A percentile compares a stretch with the other conserved stretches of the same genome.
These are phyloP conservation scores for Starmerella vitae DNA, from an alignment of 805 yeast species.

Conservation along the genomic window DNA sequence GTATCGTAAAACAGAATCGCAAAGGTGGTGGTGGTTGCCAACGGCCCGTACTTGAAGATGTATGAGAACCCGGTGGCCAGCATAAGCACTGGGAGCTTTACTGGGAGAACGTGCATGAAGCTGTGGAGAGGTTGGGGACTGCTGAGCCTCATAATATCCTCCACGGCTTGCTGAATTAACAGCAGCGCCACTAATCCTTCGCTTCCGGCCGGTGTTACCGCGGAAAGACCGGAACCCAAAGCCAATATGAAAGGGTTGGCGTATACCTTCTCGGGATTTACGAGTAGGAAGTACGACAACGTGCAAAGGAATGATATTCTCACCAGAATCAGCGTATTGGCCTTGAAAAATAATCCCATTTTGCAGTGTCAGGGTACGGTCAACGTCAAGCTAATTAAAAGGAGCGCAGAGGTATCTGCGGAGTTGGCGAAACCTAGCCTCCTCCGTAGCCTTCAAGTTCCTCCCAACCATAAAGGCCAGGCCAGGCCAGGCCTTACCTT, in stretches of 20 bases:
- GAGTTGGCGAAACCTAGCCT: too few relatives aligned
- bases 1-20: slow-evolving; percentile 25
- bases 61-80: slow-evolving; percentile 19
- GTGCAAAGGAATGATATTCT: slow-evolving; percentile 21
- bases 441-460: too few relatives aligned
- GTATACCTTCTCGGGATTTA: slow-evolving; percentile 22
- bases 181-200: slow-evolving; percentile 24
- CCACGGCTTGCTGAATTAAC: slow-evolving; percentile 18
- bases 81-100: slow-evolving; percentile 23
- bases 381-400: too few relatives aligned
- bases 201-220: slow-evolving; percentile 19
- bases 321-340: slow-evolving; percentile 9
- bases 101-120: slow-evolving; percentile 23
- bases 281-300: slow-evolving; percentile 23
- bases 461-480: too few relatives aligned
- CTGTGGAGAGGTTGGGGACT: slow-evolving; percentile 17
- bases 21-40: slow-evolving; percentile 25
- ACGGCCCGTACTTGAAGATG: slow-evolving; percentile 14
- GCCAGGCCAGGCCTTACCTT: too few relatives aligned
- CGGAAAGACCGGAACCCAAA: slow-evolving; percentile 20
- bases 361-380: not conserved
- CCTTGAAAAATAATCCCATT: slow-evolving; percentile 1
- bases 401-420: too few relatives aligned
- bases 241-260: slow-evolving; percentile 21
- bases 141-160: slow-evolving; percentile 23